These are phyloP conservation scores for Magnusiomyces fungicola DNA, from an alignment of 1,139 yeast species.

Conservation along the genomic window DNA sequence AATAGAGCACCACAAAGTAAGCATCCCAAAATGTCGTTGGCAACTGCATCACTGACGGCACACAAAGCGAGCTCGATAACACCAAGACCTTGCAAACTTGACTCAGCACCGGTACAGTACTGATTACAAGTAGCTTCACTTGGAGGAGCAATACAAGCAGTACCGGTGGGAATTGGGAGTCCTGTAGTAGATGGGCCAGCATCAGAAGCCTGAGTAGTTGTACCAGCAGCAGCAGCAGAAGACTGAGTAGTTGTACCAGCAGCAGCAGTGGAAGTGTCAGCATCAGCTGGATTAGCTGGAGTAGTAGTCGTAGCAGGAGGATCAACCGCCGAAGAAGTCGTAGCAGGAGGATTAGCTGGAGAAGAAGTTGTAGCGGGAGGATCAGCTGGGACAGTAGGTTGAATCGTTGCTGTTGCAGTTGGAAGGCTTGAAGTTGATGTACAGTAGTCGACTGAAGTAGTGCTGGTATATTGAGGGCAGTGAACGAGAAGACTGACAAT, in stretches of 20 bases:
- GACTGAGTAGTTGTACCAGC: neutral
- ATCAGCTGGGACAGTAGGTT: neutral
- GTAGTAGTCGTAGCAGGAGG: neutral
- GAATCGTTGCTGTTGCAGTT: neutral
- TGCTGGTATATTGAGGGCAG: no score
- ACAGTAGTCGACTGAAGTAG: neutral
- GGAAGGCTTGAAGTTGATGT: neutral
- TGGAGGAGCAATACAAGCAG: neutral
- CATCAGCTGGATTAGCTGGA: neutral
- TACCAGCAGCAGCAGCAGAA: neutral
- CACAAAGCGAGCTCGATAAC: neutral
- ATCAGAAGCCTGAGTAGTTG: neutral
- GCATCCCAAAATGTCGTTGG: slow-evolving; percentile 34
- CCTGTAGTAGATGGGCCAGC: neutral
- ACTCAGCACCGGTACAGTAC: neutral
- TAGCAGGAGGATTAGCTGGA: neutral
- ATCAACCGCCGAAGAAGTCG: neutral
- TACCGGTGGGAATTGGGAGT: neutral
- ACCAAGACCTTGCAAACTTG: neutral
- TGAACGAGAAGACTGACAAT: no score
- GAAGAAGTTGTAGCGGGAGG: slow-evolving; percentile 1
- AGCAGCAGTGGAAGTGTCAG: neutral
- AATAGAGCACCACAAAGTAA: slow-evolving; percentile 42
- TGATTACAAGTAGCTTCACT: neutral
- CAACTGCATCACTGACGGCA: neutral